phyloP scores from a whole-genome alignment of 352 stramenopile species.

The Phytophthora fragariae region DNA sequence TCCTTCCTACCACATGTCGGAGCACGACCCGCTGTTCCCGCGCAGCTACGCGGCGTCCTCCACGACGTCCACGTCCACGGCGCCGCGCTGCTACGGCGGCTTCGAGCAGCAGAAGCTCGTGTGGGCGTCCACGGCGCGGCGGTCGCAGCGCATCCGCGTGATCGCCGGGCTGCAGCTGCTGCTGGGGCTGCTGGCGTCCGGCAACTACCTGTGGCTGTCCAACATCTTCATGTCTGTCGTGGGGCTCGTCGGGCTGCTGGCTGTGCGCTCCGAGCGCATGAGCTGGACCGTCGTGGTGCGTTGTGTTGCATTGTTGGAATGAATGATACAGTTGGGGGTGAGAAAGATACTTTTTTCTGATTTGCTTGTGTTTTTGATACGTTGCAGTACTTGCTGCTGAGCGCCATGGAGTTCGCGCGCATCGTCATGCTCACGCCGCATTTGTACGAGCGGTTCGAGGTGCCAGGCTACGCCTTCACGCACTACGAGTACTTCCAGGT shows the following conservation, averaged over 20 bases:
- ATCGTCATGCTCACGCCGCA: slow-evolving; percentile 75
- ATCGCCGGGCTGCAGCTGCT: slow-evolving; percentile 70
- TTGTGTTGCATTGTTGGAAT: neutral
- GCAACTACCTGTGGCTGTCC: slow-evolving; percentile 80
- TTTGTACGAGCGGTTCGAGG: slow-evolving; percentile 66
- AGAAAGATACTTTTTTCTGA: slow-evolving; percentile 17
- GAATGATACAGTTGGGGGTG: slow-evolving; percentile 8
- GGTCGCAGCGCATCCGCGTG: slow-evolving; percentile 72
- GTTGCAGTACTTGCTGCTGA: slow-evolving; percentile 71
- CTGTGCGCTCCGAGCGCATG: slow-evolving; percentile 79
- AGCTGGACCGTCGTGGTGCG: slow-evolving; percentile 83
- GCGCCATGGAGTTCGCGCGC: slow-evolving; percentile 72
- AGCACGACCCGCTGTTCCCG: slow-evolving; percentile 46
- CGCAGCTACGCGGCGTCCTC: slow-evolving; percentile 45
- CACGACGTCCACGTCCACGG: slow-evolving; percentile 45
- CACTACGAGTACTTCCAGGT: slow-evolving; percentile 84
- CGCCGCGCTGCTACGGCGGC: slow-evolving; percentile 63
- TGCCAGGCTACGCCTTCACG: slow-evolving; percentile 64
- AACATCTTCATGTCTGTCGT: slow-evolving; percentile 82
- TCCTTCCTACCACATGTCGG: slow-evolving; percentile 18
- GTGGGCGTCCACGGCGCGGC: slow-evolving; percentile 67
- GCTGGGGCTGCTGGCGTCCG: slow-evolving; percentile 61
- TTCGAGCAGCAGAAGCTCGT: slow-evolving; percentile 84
- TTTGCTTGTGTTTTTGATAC: slow-evolving; percentile 22
- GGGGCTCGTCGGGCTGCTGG: slow-evolving; percentile 68